Evolutionary conservation across 352 stramenopile species (phyloP).

Genomic region (Globisporangium emineosum): DNA sequence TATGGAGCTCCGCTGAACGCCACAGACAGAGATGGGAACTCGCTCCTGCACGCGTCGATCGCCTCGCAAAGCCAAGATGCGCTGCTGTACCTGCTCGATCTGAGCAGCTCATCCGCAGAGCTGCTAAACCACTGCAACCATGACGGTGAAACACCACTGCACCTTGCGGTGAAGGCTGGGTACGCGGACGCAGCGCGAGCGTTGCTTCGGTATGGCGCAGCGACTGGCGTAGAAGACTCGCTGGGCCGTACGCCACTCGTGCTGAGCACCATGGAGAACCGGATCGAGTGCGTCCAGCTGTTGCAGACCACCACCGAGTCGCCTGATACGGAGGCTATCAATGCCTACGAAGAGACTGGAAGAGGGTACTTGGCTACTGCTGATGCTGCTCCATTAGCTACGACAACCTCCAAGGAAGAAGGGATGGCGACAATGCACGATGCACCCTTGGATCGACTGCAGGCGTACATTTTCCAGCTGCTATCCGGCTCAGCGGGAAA

Average conservation of each 20-base stretch:
- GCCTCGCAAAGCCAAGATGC: constrained; percentile 80
- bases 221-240: constrained; percentile 44
- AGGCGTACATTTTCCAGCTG: constrained; percentile 23
- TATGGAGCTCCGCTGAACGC: constrained; percentile 63
- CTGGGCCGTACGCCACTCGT: constrained; percentile 60
- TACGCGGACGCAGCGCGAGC: constrained; percentile 36
- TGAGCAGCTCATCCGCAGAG: constrained; percentile 16
- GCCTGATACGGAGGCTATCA: not conserved
- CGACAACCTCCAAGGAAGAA: too few species aligned
- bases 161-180: constrained; percentile 72
- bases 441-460: constrained; percentile 16
- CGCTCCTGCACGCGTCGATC: constrained; percentile 76
- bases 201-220: constrained; percentile 42
- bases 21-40: constrained; percentile 82
- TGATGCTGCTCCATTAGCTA: not conserved
- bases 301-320: constrained; percentile 27
- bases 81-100: constrained; percentile 64
- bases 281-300: constrained; percentile 59
- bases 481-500: not conserved
- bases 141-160: constrained; percentile 85
- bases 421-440: not conserved
- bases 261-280: constrained; percentile 70
- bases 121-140: constrained; percentile 89
- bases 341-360: not conserved
- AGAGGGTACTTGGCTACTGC: too few species aligned